Evolutionary conservation across 495 filamentous ascomycete genomes (phyloP).

Genomic region (Daldinia grandis): DNA sequence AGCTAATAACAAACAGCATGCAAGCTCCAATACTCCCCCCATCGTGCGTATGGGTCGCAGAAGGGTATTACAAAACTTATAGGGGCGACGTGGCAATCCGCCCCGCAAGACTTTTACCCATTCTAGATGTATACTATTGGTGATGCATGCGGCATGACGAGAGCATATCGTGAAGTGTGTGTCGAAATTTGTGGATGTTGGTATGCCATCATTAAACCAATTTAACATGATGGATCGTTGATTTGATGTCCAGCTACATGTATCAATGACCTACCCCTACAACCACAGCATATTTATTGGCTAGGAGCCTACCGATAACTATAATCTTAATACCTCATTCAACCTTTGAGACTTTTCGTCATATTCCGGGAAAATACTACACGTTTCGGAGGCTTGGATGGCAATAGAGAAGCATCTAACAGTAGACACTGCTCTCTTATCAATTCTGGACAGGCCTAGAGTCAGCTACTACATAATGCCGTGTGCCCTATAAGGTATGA

Average conservation of each 20-base stretch:
- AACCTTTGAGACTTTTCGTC: neutral
- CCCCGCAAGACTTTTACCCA: neutral
- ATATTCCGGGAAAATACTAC: neutral
- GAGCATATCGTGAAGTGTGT: neutral
- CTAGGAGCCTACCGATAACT: too few species aligned
- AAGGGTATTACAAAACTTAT: neutral
- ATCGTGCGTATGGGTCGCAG: neutral
- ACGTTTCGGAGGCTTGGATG: neutral
- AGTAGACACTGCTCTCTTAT: neutral
- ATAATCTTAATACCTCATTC: too few species aligned
- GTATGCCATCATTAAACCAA: neutral
- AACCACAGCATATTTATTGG: neutral
- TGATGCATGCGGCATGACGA: neutral
- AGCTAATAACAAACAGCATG: neutral
- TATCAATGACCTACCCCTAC: neutral
- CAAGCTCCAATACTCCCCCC: neutral
- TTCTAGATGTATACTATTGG: neutral
- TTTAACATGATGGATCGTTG: neutral
- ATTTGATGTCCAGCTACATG: neutral
- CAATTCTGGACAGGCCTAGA: neutral
- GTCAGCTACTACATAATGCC: neutral
- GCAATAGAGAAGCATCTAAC: neutral
- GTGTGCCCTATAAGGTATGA: neutral
- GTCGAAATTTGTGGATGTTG: neutral
- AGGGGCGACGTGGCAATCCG: neutral